These are phyloP conservation scores for Madurella fahalii DNA, from an alignment of 2,329 filamentous ascomycete genomes.

Conservation along the genomic window DNA sequence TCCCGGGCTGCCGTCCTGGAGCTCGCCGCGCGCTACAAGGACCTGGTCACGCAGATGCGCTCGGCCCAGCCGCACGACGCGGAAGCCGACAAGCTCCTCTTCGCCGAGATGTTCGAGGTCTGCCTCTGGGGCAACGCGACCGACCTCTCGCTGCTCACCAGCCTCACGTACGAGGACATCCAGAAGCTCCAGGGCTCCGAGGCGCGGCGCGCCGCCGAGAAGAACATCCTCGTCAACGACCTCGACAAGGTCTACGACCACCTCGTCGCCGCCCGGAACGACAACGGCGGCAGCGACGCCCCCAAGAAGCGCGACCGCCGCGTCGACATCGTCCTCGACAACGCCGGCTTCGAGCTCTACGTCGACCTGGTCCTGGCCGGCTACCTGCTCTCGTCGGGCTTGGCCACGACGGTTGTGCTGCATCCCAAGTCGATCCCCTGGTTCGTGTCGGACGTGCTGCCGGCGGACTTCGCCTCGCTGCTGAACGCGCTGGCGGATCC, in stretches of 20 bases:
- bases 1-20: slow-evolving; percentile 66
- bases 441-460: slow-evolving; percentile 96
- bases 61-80: slow-evolving; percentile 47
- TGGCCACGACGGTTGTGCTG: slow-evolving; percentile 82
- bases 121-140: slow-evolving; percentile 98
- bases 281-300: too few relatives aligned
- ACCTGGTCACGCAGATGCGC: slow-evolving; percentile 65
- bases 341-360: slow-evolving; percentile 94
- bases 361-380: slow-evolving; percentile 91
- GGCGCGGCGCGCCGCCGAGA: slow-evolving; percentile 79
- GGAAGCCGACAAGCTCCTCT: slow-evolving; percentile 71
- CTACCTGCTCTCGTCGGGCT: slow-evolving; percentile 76
- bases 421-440: slow-evolving; percentile 95
- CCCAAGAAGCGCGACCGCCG: slow-evolving; percentile 61
- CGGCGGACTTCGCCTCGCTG: slow-evolving; percentile 77
- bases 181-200: slow-evolving; percentile 90
- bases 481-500: slow-evolving; percentile 76
- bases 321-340: slow-evolving; percentile 94
- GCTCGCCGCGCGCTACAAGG: slow-evolving; percentile 39
- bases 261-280: slow-evolving; percentile 26
- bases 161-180: slow-evolving; percentile 89
- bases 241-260: slow-evolving; percentile 43
- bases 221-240: slow-evolving; percentile 90
- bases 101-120: slow-evolving; percentile 91
- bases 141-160: slow-evolving; percentile 85